Evolutionary conservation across 257 asterid species (phyloP).

Genomic region (Verbena officinalis): DNA sequence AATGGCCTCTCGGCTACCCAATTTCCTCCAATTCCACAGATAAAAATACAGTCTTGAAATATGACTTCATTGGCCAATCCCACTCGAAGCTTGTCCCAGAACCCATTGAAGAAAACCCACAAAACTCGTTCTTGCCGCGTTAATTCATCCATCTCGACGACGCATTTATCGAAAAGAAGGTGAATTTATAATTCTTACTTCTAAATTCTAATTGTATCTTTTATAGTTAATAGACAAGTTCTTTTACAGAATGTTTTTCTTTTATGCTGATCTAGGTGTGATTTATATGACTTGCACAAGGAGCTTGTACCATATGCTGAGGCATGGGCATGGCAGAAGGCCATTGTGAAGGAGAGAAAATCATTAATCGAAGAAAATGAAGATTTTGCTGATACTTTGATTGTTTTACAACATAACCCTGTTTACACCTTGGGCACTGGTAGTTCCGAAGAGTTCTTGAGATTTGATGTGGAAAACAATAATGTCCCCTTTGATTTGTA

Average conservation of each 20-base stretch:
- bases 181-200: not conserved
- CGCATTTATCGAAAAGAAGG: constrained; percentile 36
- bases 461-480: constrained; percentile 48
- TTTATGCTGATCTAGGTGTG: constrained; percentile 26
- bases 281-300: constrained; percentile 42
- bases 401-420: constrained; percentile 80
- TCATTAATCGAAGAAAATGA: constrained; percentile 38
- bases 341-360: constrained; percentile 60
- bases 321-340: constrained; percentile 92
- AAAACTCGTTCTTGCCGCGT: constrained; percentile 15
- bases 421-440: constrained; percentile 91
- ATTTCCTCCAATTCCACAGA: not conserved
- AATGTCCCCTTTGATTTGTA: constrained; percentile 65
- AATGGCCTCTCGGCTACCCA: not conserved
- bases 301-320: constrained; percentile 68
- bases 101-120: constrained; percentile 11
- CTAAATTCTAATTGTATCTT: not conserved
- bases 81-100: constrained; percentile 8
- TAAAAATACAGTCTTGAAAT: constrained; percentile 22
- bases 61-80: constrained; percentile 33
- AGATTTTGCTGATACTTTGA: constrained; percentile 67
- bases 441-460: constrained; percentile 65
- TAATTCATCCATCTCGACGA: constrained; percentile 9
- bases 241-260: not conserved
- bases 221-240: not conserved